These are phyloP conservation scores for Albugo candida DNA, from an alignment of 352 stramenopile species.

Conservation along the genomic window DNA sequence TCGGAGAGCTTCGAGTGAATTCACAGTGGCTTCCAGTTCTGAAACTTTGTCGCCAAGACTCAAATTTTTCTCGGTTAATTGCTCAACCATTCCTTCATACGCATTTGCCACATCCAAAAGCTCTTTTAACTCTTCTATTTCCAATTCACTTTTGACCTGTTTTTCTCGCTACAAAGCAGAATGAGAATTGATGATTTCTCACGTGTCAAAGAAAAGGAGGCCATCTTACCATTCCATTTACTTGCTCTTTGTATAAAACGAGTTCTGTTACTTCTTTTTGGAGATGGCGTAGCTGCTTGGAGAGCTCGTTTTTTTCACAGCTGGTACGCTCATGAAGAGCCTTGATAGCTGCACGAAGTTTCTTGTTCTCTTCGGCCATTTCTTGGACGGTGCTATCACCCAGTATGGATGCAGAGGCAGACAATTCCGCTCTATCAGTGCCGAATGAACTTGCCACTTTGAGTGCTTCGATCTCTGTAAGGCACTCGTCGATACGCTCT, in stretches of 20 bases:
- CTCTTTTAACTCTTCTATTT: constrained; percentile 74
- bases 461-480: constrained; percentile 52
- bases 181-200: background rate
- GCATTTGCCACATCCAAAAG: constrained; percentile 69
- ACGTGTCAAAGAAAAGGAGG: background rate
- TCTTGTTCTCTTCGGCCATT: constrained; percentile 62
- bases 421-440: too few species aligned
- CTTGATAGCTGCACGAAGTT: constrained; percentile 62
- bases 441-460: constrained; percentile 37
- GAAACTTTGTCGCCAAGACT: constrained; percentile 62
- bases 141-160: constrained; percentile 25
- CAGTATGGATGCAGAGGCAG: constrained; percentile 17
- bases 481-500: constrained; percentile 52
- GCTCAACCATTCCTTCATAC: constrained; percentile 78
- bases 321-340: constrained; percentile 58
- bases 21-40: constrained; percentile 45
- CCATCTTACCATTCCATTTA: constrained; percentile 39
- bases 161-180: constrained; percentile 20
- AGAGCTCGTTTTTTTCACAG: constrained; percentile 65
- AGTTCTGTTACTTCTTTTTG: constrained; percentile 59
- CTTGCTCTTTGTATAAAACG: constrained; percentile 33
- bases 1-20: constrained; percentile 56
- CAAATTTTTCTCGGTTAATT: constrained; percentile 77
- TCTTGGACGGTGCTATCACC: constrained; percentile 13
- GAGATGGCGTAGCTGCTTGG: constrained; percentile 52